These are phyloP conservation scores for Pestalotiopsis sp. DNA, from an alignment of 2,329 filamentous ascomycete genomes.

Conservation along the genomic window DNA sequence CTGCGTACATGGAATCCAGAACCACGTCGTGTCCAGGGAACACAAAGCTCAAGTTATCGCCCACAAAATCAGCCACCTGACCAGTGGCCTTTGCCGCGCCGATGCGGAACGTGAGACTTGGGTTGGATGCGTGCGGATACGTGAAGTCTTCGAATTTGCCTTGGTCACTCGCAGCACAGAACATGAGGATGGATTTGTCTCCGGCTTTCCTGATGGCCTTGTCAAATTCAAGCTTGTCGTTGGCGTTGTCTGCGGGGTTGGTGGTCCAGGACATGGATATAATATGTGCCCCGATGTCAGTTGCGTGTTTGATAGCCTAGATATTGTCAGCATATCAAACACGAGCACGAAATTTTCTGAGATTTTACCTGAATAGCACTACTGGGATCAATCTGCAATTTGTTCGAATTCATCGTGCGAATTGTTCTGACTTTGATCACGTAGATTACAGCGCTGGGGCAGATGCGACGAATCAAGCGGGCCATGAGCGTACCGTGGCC, in stretches of 20 bases:
- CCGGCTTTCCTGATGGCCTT: not conserved
- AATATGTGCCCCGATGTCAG: not conserved
- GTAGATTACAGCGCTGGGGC: not conserved
- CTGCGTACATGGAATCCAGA: too few species aligned
- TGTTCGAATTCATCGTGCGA: not conserved
- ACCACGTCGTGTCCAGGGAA: not conserved
- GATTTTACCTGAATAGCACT: too few species aligned
- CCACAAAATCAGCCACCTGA: not conserved
- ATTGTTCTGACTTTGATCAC: not conserved
- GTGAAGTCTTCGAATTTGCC: not conserved
- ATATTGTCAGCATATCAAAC: too few species aligned
- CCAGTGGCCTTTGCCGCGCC: too few species aligned
- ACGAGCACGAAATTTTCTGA: too few species aligned
- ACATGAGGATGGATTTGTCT: not conserved
- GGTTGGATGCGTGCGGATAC: not conserved
- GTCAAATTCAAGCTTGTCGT: not conserved
- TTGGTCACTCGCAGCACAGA: not conserved
- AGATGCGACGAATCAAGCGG: not conserved
- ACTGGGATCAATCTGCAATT: not conserved
- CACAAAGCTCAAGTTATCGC: not conserved
- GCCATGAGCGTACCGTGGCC: not conserved
- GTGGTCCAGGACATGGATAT: not conserved
- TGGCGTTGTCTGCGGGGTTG: not conserved
- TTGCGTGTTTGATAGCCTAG: not conserved
- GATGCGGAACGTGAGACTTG: not conserved